These are phyloP conservation scores for Aureobasidium sp. DNA, from an alignment of 2,329 filamentous ascomycete genomes.

Conservation along the genomic window DNA sequence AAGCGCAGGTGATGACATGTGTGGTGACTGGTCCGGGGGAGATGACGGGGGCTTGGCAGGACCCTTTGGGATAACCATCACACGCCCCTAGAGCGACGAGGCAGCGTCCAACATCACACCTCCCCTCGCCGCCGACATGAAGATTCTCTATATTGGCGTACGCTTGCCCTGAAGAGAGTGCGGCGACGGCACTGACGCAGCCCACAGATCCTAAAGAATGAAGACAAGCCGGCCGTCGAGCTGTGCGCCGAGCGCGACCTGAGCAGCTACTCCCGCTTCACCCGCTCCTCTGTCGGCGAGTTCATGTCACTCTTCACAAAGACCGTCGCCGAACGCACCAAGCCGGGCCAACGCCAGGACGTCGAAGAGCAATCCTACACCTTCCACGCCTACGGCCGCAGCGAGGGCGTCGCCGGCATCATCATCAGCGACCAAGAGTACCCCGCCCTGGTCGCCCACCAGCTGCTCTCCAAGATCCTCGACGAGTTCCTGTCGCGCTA, in stretches of 20 bases:
- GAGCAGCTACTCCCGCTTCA: slow-evolving; percentile 73
- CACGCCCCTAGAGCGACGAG: not conserved
- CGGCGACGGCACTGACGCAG: slow-evolving; percentile 23
- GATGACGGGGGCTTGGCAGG: not conserved
- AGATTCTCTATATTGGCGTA: slow-evolving; percentile 84
- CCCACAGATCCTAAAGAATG: slow-evolving; percentile 71
- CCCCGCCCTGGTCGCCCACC: slow-evolving; percentile 70
- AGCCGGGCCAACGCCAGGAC: slow-evolving; percentile 73
- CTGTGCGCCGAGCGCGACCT: slow-evolving; percentile 72
- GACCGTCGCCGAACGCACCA: slow-evolving; percentile 79
- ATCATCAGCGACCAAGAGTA: slow-evolving; percentile 44
- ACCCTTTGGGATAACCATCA: not conserved
- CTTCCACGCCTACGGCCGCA: slow-evolving; percentile 41
- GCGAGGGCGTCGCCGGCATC: slow-evolving; percentile 42
- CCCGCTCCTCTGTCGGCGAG: slow-evolving; percentile 56
- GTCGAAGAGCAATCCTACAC: slow-evolving; percentile 77
- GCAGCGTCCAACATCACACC: not conserved
- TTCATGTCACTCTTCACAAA: slow-evolving; percentile 83
- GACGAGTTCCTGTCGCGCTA: slow-evolving; percentile 79
- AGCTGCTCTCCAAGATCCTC: slow-evolving; percentile 76
- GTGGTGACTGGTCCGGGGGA: not conserved
- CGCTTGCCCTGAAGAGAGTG: slow-evolving; percentile 27
- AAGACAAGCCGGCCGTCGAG: slow-evolving; percentile 67
- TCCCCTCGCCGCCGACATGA: slow-evolving; percentile 49
- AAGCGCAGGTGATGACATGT: not conserved